These are phyloP conservation scores for Blastobotrys attinorum DNA, from an alignment of 805 yeast species.

Conservation along the genomic window DNA sequence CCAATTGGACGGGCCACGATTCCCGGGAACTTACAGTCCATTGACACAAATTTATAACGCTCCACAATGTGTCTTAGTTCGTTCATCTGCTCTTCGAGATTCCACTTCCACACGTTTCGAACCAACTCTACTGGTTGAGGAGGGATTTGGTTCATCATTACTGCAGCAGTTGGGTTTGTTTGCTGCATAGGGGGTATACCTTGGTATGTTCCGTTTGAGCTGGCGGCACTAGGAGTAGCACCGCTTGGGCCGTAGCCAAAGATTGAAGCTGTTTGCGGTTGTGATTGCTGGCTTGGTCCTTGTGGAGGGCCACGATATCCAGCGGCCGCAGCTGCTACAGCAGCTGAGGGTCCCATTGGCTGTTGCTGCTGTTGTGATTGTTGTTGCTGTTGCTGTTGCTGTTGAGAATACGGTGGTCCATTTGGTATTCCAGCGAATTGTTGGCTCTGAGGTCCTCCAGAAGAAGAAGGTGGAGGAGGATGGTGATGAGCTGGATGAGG, in stretches of 20 bases:
- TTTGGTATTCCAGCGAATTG: not conserved
- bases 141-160: constrained; percentile 15
- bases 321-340: no score
- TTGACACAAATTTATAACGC: constrained; percentile 34
- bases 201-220: no score
- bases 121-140: constrained; percentile 17
- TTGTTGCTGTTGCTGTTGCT: constrained; percentile 19
- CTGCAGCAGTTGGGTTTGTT: constrained; percentile 13
- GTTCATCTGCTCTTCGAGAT: constrained; percentile 34
- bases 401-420: constrained; percentile 8
- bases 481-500: no score
- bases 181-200: constrained; percentile 16
- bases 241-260: no score
- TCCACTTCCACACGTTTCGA: constrained; percentile 35
- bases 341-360: no score
- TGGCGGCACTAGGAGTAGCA: no score
- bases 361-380: constrained; percentile 15
- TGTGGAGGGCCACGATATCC: not conserved
- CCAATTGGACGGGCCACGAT: constrained; percentile 95
- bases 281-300: no score
- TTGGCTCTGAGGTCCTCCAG: not conserved
- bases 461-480: constrained; percentile 4
- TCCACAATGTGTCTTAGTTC: constrained; percentile 30
- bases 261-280: no score
- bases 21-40: constrained; percentile 94